phyloP scores from a whole-genome alignment of 106 monocot genomes.

The Triglochin maritima region DNA sequence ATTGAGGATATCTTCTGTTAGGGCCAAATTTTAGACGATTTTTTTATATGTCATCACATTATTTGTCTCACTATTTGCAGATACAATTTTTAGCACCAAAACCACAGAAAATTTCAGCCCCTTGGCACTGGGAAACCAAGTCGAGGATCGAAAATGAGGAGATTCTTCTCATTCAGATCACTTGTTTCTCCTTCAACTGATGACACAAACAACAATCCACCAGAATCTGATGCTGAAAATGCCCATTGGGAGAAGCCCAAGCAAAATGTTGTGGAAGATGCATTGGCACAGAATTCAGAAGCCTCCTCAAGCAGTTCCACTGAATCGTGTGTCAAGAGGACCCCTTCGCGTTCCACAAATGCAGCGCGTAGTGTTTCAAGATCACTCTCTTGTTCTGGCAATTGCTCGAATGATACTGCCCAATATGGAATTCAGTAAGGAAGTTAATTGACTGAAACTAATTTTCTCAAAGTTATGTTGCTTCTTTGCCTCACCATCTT shows the following conservation, averaged over 20 bases:
- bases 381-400: constrained; percentile 16
- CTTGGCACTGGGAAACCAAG: not conserved
- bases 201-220: constrained; percentile 1
- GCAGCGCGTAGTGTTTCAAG: not conserved
- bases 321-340: constrained; percentile 32
- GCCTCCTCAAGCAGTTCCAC: not conserved
- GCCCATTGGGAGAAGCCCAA: constrained; percentile 4
- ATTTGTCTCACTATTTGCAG: no score
- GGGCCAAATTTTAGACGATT: no score
- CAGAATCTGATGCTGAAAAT: not conserved
- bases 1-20: no score
- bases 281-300: not conserved
- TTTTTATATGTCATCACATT: no score
- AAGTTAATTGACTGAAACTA: not conserved
- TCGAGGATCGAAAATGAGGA: not conserved
- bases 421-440: not conserved
- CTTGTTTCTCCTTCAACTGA: not conserved
- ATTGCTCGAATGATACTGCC: constrained; percentile 5
- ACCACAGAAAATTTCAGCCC: not conserved
- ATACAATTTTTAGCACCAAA: not conserved
- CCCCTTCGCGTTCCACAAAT: constrained; percentile 37
- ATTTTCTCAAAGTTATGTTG: not conserved
- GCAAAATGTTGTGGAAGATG: not conserved
- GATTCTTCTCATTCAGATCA: constrained; percentile 6
- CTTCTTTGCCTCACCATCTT: no score